Evolutionary conservation across 495 filamentous ascomycete species (phyloP).

Genomic region (Lineolata rhizophorae): DNA sequence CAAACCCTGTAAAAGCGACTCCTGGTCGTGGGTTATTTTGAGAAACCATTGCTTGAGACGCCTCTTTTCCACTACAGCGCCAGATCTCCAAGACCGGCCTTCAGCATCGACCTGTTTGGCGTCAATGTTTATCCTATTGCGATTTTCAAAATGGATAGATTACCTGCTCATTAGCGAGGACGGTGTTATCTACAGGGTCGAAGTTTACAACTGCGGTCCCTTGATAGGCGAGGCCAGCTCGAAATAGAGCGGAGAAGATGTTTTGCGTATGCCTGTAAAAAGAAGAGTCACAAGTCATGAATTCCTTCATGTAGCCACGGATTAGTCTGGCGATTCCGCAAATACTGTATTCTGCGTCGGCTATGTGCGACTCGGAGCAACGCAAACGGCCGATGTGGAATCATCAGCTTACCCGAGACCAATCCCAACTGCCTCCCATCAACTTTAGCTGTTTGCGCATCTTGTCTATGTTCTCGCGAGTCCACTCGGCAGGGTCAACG

Average conservation of each 20-base stretch:
- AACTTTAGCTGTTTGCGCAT: conserved; percentile 65
- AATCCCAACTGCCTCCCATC: conserved; percentile 67
- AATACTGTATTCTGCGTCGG: no score
- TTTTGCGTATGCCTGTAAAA: conserved; percentile 82
- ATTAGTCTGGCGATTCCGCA: no score
- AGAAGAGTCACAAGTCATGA: conserved; percentile 58
- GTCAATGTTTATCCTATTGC: conserved; percentile 1
- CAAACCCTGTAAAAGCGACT: conserved; percentile 50
- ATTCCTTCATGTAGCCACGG: conserved; percentile 37
- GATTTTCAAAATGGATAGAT: background rate
- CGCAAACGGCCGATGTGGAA: background rate
- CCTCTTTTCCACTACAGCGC: conserved; percentile 61
- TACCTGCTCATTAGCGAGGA: conserved; percentile 70
- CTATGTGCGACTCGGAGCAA: background rate
- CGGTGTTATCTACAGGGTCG: conserved; percentile 74
- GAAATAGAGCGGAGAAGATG: conserved; percentile 54
- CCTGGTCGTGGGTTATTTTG: conserved; percentile 55
- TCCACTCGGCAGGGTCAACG: conserved; percentile 60
- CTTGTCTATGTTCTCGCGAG: conserved; percentile 47
- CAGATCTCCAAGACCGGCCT: conserved; percentile 71
- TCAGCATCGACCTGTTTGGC: conserved; percentile 52
- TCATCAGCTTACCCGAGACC: conserved; percentile 43
- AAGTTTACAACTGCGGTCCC: conserved; percentile 68
- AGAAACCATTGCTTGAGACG: conserved; percentile 82
- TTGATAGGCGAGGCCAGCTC: conserved; percentile 56